Percentiles rank a stretch among this genome's conserved stretches.
Conservation (phyloP, 2,329 filamentous ascomycete species). For the Calycina marina region DNA sequence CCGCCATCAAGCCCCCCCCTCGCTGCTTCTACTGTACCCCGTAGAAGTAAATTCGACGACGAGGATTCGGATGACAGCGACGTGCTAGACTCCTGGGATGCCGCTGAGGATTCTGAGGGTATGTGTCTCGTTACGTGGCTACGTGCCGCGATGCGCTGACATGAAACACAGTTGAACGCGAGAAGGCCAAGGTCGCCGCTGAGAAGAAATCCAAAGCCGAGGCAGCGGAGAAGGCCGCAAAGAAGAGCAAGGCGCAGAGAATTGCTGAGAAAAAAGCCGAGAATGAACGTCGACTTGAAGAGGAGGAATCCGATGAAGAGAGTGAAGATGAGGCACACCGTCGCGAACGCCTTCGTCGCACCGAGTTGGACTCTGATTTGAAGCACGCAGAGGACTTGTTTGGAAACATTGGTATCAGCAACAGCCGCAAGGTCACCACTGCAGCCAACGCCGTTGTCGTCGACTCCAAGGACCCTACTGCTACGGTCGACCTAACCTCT, state of each 20-base stretch:
- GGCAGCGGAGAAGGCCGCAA: slow-evolving; percentile 73
- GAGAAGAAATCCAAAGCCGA: slow-evolving; percentile 83
- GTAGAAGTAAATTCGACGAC: slow-evolving; percentile 65
- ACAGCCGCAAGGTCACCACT: slow-evolving; percentile 52
- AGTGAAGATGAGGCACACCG: slow-evolving; percentile 58
- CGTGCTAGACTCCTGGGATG: slow-evolving; percentile 94
- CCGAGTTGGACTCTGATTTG: slow-evolving; percentile 79
- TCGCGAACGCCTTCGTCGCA: slow-evolving; percentile 59
- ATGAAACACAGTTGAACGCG: slow-evolving; percentile 58
- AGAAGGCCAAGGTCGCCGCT: slow-evolving; percentile 78
- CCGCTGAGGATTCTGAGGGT: slow-evolving; percentile 78
- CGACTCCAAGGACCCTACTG: slow-evolving; percentile 58
- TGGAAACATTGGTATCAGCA: slow-evolving; percentile 52
- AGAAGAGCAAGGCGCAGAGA: slow-evolving; percentile 79
- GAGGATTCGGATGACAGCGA: slow-evolving; percentile 73
- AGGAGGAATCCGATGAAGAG: slow-evolving; percentile 40
- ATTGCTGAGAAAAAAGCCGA: slow-evolving; percentile 65
- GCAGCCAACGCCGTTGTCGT: slow-evolving; percentile 51
- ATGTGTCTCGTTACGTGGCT: not conserved
- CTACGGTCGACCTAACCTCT: slow-evolving; percentile 65
- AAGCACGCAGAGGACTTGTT: slow-evolving; percentile 86
- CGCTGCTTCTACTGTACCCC: slow-evolving; percentile 11
- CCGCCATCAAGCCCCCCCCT: slow-evolving; percentile 24
- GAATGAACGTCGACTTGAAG: slow-evolving; percentile 35
- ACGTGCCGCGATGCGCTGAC: not conserved